A percentile compares a stretch with the other conserved stretches of the same genome.
Evolutionary conservation across 2,329 filamentous ascomycete species (phyloP).

Genomic region (Hymenoscyphus infarciens): DNA sequence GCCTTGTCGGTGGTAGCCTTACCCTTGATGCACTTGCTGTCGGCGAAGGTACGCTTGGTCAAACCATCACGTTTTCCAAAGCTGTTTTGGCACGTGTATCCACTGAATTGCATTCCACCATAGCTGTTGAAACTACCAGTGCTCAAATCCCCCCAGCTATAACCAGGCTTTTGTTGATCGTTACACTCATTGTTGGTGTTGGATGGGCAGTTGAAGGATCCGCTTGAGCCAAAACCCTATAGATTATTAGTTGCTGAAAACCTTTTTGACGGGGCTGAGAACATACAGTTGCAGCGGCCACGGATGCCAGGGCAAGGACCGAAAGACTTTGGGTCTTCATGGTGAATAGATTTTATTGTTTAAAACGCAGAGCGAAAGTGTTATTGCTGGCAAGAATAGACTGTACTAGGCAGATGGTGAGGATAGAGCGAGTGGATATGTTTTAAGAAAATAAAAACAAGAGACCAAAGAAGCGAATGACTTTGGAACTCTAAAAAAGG

Average conservation of each 20-base stretch:
- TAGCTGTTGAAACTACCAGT: conserved; percentile 62
- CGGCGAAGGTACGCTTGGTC: conserved; percentile 35
- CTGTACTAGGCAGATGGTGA: conserved; percentile 17
- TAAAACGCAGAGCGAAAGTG: conserved; percentile 12
- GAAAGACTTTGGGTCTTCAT: conserved; percentile 40
- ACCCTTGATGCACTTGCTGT: conserved; percentile 58
- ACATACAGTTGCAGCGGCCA: conserved; percentile 41
- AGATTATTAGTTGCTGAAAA: conserved; percentile 16
- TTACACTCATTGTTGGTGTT: conserved; percentile 78
- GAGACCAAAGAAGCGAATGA: conserved; percentile 45
- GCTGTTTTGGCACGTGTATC: conserved; percentile 65
- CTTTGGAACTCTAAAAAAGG: conserved; percentile 37
- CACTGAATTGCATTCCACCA: conserved; percentile 69
- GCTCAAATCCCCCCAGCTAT: conserved; percentile 64
- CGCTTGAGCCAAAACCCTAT: conserved; percentile 49
- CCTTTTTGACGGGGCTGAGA: not conserved
- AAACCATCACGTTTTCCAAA: conserved; percentile 55
- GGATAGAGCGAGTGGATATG: conserved; percentile 26
- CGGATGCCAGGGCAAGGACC: conserved; percentile 45
- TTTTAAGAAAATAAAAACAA: conserved; percentile 34
- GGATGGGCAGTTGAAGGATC: conserved; percentile 61
- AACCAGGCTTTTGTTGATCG: conserved; percentile 64
- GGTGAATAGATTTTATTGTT: conserved; percentile 31
- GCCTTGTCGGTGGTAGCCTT: conserved; percentile 42
- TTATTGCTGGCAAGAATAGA: conserved; percentile 27